Base-by-base conservation (phyloP, 371 early-diverging fungal genomes). In the Actinomortierella wolfii region DNA sequence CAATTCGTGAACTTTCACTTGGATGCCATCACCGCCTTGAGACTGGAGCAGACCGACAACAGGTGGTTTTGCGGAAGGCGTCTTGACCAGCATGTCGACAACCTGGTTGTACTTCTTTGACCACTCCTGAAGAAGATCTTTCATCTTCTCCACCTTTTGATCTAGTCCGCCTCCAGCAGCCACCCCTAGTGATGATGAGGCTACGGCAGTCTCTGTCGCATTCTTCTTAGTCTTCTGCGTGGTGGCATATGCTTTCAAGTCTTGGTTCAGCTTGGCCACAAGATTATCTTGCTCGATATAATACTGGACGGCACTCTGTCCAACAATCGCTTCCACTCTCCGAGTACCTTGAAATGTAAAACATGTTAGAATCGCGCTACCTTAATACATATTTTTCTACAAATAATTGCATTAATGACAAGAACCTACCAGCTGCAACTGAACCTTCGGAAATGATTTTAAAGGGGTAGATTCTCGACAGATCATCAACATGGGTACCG, bases 291-390 rank as follows among this genome's bases (percentile, higher is more conserved):
- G 67, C 20, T 82, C 76, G 54, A 79, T 67, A 39, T 83, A 82
- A 74, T 79, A 81, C 7, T 81, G 77, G 2, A 80, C 58, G 41
- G 84, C 86, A 0, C 88, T 67, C 15, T 55, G 42, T 2, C 91
- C 92, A 3, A 89, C 91, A 11, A 87, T 85, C 1, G 93, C 93
- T 58, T 92, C 93, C 43, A 92, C 91, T 28, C 93, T 81, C 25
- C 92, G 77, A 14, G 90, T 90, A 17, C 92, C 85, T 84, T 59
- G 1, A 23, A 6, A 25, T 20, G 14, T 41, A n/a, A 29, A 42
- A 46, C 39, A 34, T 34, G 18, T 7, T 26, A 15, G 18, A 21
- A 20, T 21, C 21, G 43, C 39, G 28, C 17, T 43, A 44, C 24
- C 11, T 41, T 41, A 11, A 11, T 41, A 45, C 15, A 45, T 18